Percentiles rank a stretch among this genome's conserved stretches.
Evolutionary conservation across 768 basidiomycete species (phyloP).

Genomic region (Myochromella boudieri): DNA sequence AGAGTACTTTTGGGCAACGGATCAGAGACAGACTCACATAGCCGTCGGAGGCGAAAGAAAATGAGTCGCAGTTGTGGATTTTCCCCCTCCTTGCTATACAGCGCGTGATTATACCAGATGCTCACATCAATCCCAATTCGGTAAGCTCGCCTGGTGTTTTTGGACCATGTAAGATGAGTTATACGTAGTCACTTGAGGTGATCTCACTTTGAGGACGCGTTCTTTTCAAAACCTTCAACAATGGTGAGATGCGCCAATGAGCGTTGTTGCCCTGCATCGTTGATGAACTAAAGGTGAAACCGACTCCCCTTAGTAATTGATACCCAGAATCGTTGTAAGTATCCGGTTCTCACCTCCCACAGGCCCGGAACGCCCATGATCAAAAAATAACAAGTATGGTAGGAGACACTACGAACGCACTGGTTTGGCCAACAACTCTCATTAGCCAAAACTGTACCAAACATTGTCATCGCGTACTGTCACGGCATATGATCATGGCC

Average conservation of each 20-base stretch:
- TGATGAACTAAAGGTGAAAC: neutral
- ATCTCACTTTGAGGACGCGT: slow-evolving; percentile 48
- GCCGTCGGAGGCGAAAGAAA: slow-evolving; percentile 60
- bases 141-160: slow-evolving; percentile 49
- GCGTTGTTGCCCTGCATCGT: slow-evolving; percentile 22
- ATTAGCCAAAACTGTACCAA: neutral
- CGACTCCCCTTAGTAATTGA: no score
- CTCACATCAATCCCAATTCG: slow-evolving; percentile 71
- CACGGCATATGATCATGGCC: neutral
- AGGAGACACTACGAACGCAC: no score
- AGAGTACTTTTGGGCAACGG: slow-evolving; percentile 20
- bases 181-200: slow-evolving; percentile 33
- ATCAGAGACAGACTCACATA: slow-evolving; percentile 38
- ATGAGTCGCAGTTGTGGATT: slow-evolving; percentile 71
- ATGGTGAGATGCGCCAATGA: slow-evolving; percentile 25
- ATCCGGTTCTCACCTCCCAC: slow-evolving; percentile 26
- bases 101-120: slow-evolving; percentile 67
- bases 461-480: slow-evolving; percentile 6
- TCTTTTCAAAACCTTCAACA: slow-evolving; percentile 33
- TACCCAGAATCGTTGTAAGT: no score
- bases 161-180: neutral
- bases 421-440: neutral
- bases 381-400: no score
- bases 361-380: slow-evolving; percentile 31
- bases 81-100: slow-evolving; percentile 60